Evolutionary conservation across 2,329 filamentous ascomycete genomes (phyloP).

Genomic region (Pseudophaeomoniella oleicola): DNA sequence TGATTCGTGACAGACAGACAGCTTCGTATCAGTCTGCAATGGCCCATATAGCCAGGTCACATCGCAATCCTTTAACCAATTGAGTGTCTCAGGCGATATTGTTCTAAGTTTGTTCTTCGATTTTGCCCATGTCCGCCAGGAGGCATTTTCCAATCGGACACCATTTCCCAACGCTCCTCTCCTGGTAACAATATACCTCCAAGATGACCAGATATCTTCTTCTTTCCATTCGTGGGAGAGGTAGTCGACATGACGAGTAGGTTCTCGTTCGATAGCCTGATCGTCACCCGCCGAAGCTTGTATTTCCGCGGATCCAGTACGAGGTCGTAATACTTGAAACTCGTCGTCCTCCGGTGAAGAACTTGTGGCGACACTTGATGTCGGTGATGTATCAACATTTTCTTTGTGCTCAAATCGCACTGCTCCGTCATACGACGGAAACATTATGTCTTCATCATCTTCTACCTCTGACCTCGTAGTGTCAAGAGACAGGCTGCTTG

Average conservation of each 20-base stretch:
- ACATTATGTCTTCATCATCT: slow-evolving; percentile 22
- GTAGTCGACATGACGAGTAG: slow-evolving; percentile 87
- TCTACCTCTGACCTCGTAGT: slow-evolving; percentile 9
- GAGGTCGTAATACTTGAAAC: slow-evolving; percentile 16
- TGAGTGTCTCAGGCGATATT: slow-evolving; percentile 77
- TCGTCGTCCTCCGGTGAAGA: not conserved
- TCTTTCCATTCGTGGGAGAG: slow-evolving; percentile 86
- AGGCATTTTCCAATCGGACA: slow-evolving; percentile 80
- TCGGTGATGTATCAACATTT: slow-evolving; percentile 2
- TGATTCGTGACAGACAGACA: slow-evolving; percentile 30
- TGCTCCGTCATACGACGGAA: slow-evolving; percentile 28
- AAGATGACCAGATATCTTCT: slow-evolving; percentile 95
- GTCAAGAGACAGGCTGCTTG: slow-evolving; percentile 22
- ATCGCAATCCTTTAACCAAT: slow-evolving; percentile 98
- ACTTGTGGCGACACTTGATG: not conserved
- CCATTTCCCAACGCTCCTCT: slow-evolving; percentile 67
- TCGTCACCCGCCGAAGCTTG: slow-evolving; percentile 64
- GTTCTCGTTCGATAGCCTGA: slow-evolving; percentile 56
- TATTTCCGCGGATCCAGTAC: slow-evolving; percentile 42
- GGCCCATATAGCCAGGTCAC: slow-evolving; percentile 97
- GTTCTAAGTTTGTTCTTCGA: slow-evolving; percentile 75
- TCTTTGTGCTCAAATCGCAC: slow-evolving; percentile 9
- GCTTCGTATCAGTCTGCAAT: slow-evolving; percentile 56
- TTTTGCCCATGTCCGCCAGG: slow-evolving; percentile 95
- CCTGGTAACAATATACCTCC: slow-evolving; percentile 80